A percentile compares a stretch with the other conserved stretches of the same genome.
Evolutionary conservation across 306 rosid species (phyloP).

Genomic region (Casuarina cunninghamiana): DNA sequence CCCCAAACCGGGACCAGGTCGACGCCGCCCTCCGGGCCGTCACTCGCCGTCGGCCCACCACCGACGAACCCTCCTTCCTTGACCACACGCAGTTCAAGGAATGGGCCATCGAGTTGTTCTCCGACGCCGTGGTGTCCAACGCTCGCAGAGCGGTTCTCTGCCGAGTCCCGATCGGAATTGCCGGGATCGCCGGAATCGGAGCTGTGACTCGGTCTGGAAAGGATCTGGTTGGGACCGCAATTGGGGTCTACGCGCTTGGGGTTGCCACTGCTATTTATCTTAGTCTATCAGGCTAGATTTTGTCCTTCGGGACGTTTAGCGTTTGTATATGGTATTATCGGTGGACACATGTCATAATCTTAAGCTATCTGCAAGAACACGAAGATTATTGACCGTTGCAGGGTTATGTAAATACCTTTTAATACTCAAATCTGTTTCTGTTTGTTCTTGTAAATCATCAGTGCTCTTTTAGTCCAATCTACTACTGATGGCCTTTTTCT

Average conservation of each 20-base stretch:
- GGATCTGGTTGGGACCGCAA: conserved; percentile 49
- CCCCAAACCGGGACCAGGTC: conserved; percentile 58
- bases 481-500: too few species aligned
- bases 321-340: background rate
- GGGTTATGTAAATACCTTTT: too few species aligned
- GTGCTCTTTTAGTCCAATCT: too few species aligned
- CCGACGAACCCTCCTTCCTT: conserved; percentile 20
- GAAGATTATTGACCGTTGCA: background rate
- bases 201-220: conserved; percentile 50
- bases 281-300: conserved; percentile 43
- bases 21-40: conserved; percentile 63
- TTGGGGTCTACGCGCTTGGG: conserved; percentile 70
- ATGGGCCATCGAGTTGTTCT: conserved; percentile 69
- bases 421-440: too few species aligned
- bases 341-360: background rate
- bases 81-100: conserved; percentile 44
- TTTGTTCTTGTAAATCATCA: too few species aligned
- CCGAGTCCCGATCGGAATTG: conserved; percentile 69
- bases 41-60: conserved; percentile 3
- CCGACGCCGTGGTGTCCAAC: conserved; percentile 45
- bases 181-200: conserved; percentile 69
- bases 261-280: conserved; percentile 54
- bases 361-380: background rate
- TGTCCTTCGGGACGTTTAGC: background rate
- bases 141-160: conserved; percentile 52